These are phyloP conservation scores for Rubia yunnanensis DNA, from an alignment of 257 asterid genomes.

Conservation along the genomic window DNA sequence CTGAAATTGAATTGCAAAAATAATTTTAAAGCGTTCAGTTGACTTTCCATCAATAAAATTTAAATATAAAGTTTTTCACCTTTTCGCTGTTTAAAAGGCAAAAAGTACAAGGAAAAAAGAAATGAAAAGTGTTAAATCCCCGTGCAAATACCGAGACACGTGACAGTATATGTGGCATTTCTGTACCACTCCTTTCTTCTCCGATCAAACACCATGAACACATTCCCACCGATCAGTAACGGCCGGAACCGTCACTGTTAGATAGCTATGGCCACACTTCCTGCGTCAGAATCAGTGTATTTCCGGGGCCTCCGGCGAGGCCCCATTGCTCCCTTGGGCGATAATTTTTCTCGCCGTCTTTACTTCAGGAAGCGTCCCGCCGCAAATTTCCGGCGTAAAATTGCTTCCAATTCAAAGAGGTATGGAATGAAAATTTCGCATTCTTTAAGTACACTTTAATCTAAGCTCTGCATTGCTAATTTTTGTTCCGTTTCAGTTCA, in stretches of 20 bases:
- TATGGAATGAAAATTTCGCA: not conserved
- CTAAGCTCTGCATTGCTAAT: not conserved
- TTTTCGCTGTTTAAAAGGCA: not conserved
- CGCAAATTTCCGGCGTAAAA: conserved; percentile 4
- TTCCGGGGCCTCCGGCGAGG: conserved; percentile 9
- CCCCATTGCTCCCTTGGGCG: conserved; percentile 3
- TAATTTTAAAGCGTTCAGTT: not conserved
- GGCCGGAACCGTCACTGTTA: not conserved
- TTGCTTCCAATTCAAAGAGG: conserved; percentile 17
- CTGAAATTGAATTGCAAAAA: not conserved
- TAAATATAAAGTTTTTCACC: no score
- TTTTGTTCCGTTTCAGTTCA: conserved; percentile 11
- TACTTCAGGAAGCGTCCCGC: conserved; percentile 14
- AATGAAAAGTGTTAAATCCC: not conserved
- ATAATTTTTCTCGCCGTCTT: conserved; percentile 6
- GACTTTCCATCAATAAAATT: not conserved
- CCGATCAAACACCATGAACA: not conserved
- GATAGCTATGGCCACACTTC: conserved; percentile 17
- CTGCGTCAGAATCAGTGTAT: conserved; percentile 19
- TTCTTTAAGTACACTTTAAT: not conserved
- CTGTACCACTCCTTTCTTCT: not conserved
- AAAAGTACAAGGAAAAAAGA: not conserved
- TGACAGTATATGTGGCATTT: not conserved
- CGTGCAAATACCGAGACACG: not conserved
- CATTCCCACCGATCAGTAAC: not conserved